These are phyloP conservation scores for Xylaria hypoxylon DNA, from an alignment of 2,329 filamentous ascomycete genomes.

Conservation along the genomic window DNA sequence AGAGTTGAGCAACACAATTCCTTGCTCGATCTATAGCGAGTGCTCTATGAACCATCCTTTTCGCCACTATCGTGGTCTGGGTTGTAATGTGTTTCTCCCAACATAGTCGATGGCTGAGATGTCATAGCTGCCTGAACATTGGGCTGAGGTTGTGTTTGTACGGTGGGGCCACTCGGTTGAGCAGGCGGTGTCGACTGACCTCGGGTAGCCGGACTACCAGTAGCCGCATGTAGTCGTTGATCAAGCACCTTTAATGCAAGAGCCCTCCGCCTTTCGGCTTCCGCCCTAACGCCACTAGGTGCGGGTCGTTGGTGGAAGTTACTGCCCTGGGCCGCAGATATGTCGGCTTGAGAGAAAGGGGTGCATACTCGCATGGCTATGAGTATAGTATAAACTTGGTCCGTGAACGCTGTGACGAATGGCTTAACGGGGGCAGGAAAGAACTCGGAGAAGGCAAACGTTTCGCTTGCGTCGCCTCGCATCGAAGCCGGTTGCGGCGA, in stretches of 20 bases:
- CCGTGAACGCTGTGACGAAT: conserved; percentile 77
- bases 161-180: conserved; percentile 64
- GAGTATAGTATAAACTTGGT: conserved; percentile 78
- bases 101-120: conserved; percentile 64
- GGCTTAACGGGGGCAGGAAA: conserved; percentile 89
- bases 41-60: conserved; percentile 47
- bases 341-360: conserved; percentile 85
- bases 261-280: conserved; percentile 89
- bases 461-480: conserved; percentile 93
- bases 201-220: conserved; percentile 62
- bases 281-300: conserved; percentile 80
- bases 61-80: conserved; percentile 67
- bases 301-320: conserved; percentile 66
- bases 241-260: conserved; percentile 92
- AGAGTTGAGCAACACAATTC: conserved; percentile 25
- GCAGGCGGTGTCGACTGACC: conserved; percentile 55
- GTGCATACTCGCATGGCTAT: conserved; percentile 82
- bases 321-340: conserved; percentile 79
- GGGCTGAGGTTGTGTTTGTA: conserved; percentile 67
- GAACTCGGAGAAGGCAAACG: conserved; percentile 95
- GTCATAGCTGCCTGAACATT: conserved; percentile 70
- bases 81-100: conserved; percentile 77
- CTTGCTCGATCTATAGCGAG: conserved; percentile 5
- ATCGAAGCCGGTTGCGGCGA: conserved; percentile 70
- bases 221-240: conserved; percentile 88